Percentiles rank a stretch among this genome's conserved stretches.
Evolutionary conservation across 2,329 filamentous ascomycete genomes (phyloP).

Genomic region (Sphaerulina populicola): DNA sequence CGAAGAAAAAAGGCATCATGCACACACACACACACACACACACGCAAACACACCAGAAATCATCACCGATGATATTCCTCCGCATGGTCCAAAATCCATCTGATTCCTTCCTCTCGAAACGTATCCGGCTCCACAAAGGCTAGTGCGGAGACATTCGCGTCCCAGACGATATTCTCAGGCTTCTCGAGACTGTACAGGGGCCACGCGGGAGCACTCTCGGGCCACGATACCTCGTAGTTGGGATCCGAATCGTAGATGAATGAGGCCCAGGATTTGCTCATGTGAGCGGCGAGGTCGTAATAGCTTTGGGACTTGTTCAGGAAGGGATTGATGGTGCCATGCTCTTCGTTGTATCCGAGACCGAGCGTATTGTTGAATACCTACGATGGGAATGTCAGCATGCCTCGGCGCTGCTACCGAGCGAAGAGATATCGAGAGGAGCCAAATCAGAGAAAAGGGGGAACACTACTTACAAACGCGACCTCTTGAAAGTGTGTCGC

Average conservation of each 20-base stretch:
- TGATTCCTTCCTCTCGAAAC: constrained; percentile 39
- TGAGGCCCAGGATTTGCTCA: constrained; percentile 40
- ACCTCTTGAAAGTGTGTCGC: constrained; percentile 49
- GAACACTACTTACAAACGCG: constrained; percentile 27
- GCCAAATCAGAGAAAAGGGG: too few species aligned
- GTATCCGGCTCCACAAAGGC: constrained; percentile 38
- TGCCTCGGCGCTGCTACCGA: too few species aligned
- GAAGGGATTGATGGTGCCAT: constrained; percentile 31
- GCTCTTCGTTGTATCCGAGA: constrained; percentile 34
- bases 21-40: too few species aligned
- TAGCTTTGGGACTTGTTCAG: constrained; percentile 33
- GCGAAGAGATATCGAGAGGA: too few species aligned
- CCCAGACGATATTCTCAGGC: constrained; percentile 40
- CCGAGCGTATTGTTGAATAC: constrained; percentile 39
- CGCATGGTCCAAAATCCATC: constrained; percentile 34
- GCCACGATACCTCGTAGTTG: constrained; percentile 22
- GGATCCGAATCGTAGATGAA: constrained; percentile 40
- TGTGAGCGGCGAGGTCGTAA: constrained; percentile 36
- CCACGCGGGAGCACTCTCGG: constrained; percentile 30
- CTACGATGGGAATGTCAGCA: too few species aligned
- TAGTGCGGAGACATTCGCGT: constrained; percentile 36
- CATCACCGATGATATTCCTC: constrained; percentile 15
- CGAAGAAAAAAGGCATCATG: too few species aligned
- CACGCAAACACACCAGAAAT: too few species aligned
- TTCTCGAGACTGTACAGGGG: constrained; percentile 33